Evolutionary conservation across 495 filamentous ascomycete species (phyloP), one percentile per base, ranked within the genome.

Genomic region (Hypoxylon trugodes): DNA sequence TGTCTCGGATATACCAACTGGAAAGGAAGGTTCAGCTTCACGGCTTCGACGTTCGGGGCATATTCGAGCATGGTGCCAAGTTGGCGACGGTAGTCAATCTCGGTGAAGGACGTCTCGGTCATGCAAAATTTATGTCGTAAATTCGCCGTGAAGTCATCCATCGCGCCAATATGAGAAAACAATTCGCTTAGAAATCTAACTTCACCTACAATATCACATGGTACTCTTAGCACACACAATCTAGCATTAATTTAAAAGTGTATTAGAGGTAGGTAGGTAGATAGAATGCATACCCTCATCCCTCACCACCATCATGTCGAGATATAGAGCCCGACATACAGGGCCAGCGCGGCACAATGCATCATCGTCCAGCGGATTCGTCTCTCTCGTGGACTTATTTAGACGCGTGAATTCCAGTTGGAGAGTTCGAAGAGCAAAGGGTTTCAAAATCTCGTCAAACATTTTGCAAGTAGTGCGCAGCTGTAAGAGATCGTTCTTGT

Each of bases 241-340:
- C 8, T 28, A 24, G 4, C 8, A 47, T 10, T 6, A 2, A 15
- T n/a, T n/a, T n/a, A n/a, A n/a, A n/a, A n/a, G n/a, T n/a, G n/a
- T n/a, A n/a, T n/a, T n/a, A n/a, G n/a, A n/a, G n/a, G n/a, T n/a
- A n/a, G n/a, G n/a, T n/a, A n/a, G n/a, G n/a, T n/a, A n/a, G n/a
- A n/a, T n/a, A n/a, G n/a, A n/a, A n/a, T n/a, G n/a, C 57, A 36
- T 60, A 71, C 69, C 38, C 2, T 71, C 69, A n/a, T 72, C 69
- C 40, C 66, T 68, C 10, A 69, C 52, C 12, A 69, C 62, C 66
- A 72, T 69, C 49, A 69, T 48, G 28, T 72, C 69, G n/a, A 72
- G 38, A 37, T 65, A 69, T 9, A 72, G 45, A 47, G 61, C 42
- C 45, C 25, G 56, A 50, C 61, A 69, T 18, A 57, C 36, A 30